phyloP scores from a whole-genome alignment of 2,329 filamentous ascomycete genomes.

The Exophiala spinifera region DNA sequence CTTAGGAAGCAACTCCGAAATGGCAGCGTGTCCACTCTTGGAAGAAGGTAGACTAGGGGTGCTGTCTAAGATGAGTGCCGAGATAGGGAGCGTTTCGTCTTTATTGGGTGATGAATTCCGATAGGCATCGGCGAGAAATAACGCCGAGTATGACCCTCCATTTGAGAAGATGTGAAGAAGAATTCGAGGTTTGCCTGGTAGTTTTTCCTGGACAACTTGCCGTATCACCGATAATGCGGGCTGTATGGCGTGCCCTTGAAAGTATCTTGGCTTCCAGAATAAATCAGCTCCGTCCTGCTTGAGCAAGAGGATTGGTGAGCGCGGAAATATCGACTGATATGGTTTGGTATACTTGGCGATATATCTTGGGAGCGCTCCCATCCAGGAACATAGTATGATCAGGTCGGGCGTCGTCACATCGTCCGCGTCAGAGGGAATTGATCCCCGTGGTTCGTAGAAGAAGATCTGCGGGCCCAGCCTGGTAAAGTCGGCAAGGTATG shows the following conservation, averaged over 20 bases:
- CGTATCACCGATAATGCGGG: conserved; percentile 44
- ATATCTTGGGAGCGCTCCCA: conserved; percentile 50
- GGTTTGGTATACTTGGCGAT: conserved; percentile 52
- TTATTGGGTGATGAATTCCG: conserved; percentile 27
- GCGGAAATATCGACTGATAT: conserved; percentile 47
- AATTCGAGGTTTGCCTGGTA: conserved; percentile 34
- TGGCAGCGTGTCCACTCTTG: conserved; percentile 10
- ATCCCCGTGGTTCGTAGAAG: conserved; percentile 7
- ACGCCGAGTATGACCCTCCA: conserved; percentile 48
- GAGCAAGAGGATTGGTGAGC: conserved; percentile 48
- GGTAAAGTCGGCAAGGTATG: conserved; percentile 15
- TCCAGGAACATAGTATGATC: conserved; percentile 51
- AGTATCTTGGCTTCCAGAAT: conserved; percentile 32
- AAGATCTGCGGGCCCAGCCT: conserved; percentile 19
- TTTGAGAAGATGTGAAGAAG: conserved; percentile 55
- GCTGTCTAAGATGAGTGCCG: conserved; percentile 51
- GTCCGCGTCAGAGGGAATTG: neutral
- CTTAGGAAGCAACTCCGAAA: conserved; percentile 18
- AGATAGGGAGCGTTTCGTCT: conserved; percentile 37
- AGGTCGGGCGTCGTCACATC: conserved; percentile 39
- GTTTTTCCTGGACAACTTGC: conserved; percentile 29
- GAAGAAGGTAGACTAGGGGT: conserved; percentile 18
- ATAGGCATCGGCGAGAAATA: conserved; percentile 38
- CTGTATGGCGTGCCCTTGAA: conserved; percentile 36
- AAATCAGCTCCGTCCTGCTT: conserved; percentile 42